Base-by-base conservation (phyloP, 768 basidiomycete species). In the Psilocybe azurescens region DNA sequence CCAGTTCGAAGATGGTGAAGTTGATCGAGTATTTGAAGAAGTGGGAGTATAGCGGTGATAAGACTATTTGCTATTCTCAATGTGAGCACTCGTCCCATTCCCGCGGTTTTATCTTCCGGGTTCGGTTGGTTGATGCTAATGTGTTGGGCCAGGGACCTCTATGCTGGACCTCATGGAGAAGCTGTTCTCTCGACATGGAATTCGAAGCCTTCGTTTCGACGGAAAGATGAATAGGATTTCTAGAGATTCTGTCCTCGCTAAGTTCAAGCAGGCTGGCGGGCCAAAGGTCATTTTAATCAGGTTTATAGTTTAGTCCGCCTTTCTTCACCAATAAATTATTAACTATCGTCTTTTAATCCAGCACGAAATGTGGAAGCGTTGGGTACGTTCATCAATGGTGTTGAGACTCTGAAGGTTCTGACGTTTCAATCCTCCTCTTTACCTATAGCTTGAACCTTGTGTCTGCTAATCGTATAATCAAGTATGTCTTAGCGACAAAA, bases 11-110 rank as follows among this genome's bases (percentile, higher is more conserved):
- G 79, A 91, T 91, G 89, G 52, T 82, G 24, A 79, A 79, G 30
- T 72, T 89, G 67, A 72, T 91, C 18, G 72, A 79, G 1, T 76
- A 84, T 50, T 75, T 94, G 65, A 81, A 85, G 66, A 77, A 87
- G 59, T 87, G 85, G 84, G 85, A 87, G 13, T 63, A 67, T 8
- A 79, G 77, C 4, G 88, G 87, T 0, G 89, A 91, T 70, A 91
- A 91, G 78, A 85, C 84, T 3, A 90, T 91, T 36, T 79, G 82
- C 46, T 91, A 87, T 72, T 89, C 88, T 5, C 89, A 91, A 71
- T 91, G 89, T 89, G 60, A 53, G 83, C 70, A 13, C 41, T 5
- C 38, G 14, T 14, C 14, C 38, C 38, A 3, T 18, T 16, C 41
- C 24, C 33, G 56, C 51, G 1, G 2, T 32, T 51, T 16, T 20